Evolutionary conservation across 371 early-diverging fungal species (phyloP).

Genomic region (Haplosporangium sp.): DNA sequence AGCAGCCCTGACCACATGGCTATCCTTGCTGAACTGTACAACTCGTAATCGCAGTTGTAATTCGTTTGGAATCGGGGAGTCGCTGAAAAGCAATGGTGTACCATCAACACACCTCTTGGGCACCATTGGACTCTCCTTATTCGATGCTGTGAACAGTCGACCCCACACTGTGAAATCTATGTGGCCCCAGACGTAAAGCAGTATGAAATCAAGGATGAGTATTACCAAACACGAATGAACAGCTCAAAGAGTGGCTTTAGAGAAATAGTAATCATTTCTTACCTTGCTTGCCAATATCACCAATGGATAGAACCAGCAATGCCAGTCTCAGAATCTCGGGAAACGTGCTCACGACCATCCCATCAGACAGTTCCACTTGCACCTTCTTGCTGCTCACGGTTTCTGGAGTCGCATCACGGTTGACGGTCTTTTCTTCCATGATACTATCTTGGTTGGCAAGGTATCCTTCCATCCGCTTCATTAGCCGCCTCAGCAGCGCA

Average conservation of each 20-base stretch:
- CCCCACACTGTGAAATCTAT: constrained; percentile 39
- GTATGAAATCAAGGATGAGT: background rate
- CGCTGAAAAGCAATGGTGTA: constrained; percentile 9
- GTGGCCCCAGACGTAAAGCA: background rate
- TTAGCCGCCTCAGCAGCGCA: constrained; percentile 11
- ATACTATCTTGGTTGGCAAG: constrained; percentile 25
- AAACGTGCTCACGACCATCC: constrained; percentile 17
- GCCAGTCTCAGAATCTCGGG: constrained; percentile 37
- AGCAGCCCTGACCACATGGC: constrained; percentile 18
- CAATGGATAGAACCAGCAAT: constrained; percentile 22
- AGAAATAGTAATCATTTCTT: background rate
- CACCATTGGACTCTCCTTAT: background rate
- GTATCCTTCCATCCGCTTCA: constrained; percentile 22
- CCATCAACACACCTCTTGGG: constrained; percentile 30
- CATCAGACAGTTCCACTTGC: constrained; percentile 22
- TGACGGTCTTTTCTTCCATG: constrained; percentile 26
- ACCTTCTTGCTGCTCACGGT: constrained; percentile 21
- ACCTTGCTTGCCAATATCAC: constrained; percentile 38
- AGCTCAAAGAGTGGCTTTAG: background rate
- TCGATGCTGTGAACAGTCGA: constrained; percentile 15
- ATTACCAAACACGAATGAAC: background rate
- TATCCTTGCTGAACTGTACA: constrained; percentile 11
- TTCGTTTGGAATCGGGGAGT: constrained; percentile 18
- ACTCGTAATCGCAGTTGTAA: constrained; percentile 18
- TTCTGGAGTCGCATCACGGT: background rate